Conservation (phyloP, 1,284 basidiomycete species). For the Ustilago lituana region DNA sequence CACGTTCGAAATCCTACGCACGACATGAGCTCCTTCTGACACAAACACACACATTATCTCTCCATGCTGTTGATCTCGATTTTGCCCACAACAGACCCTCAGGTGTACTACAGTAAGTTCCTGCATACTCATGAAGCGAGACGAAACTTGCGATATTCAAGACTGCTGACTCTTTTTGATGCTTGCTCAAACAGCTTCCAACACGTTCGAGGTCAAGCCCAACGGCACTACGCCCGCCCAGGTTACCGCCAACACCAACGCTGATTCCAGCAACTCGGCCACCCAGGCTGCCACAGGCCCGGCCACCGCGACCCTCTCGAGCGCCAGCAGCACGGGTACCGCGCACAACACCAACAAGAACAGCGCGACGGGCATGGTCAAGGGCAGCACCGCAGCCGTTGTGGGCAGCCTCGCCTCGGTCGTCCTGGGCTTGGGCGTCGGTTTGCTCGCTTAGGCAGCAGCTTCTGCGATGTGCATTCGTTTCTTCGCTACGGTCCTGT, state of each 20-base stretch:
- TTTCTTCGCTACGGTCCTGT: too few species aligned
- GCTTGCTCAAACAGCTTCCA: constrained; percentile 10
- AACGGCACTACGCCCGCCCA: constrained; percentile 46
- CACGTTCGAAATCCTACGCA: too few species aligned
- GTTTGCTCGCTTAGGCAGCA: constrained; percentile 15
- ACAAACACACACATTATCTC: too few species aligned
- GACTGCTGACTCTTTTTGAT: background rate
- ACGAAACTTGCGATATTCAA: too few species aligned
- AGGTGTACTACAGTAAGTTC: constrained; percentile 48
- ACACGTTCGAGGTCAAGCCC: constrained; percentile 43
- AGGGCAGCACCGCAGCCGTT: constrained; percentile 12
- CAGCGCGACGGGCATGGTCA: constrained; percentile 6
- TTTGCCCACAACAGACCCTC: constrained; percentile 12
- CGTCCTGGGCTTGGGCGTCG: constrained; percentile 25
- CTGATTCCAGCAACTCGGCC: constrained; percentile 36
- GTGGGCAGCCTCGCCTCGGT: constrained; percentile 20
- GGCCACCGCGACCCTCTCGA: constrained; percentile 31
- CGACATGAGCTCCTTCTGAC: too few species aligned
- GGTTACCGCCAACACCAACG: constrained; percentile 50
- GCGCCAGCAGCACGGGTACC: constrained; percentile 14
- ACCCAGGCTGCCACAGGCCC: constrained; percentile 34
- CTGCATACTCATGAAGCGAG: too few species aligned
- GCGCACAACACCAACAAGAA: constrained; percentile 6
- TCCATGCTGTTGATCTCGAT: too few species aligned
- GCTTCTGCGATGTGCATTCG: too few species aligned